Evolutionary conservation across 768 basidiomycete genomes (phyloP), one percentile per base, ranked within the genome.

Genomic region (Phylloporus sp.): DNA sequence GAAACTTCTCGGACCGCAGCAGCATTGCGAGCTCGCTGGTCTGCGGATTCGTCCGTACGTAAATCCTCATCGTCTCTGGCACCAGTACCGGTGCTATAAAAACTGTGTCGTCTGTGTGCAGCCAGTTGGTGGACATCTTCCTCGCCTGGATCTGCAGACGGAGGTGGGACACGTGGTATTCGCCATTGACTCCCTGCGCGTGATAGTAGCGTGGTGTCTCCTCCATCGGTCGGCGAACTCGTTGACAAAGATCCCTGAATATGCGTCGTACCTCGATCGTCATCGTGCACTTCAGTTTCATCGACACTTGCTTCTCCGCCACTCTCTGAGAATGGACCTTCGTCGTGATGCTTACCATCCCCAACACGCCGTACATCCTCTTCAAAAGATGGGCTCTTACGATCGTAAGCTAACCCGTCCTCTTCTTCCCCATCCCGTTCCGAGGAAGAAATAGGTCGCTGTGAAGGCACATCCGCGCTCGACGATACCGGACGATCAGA

Each of bases 1-100:
- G 78, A 78, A 1, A 90, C 75, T 63, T 86, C 86, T 16, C 81
- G 76, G 5, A 85, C 85, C 24, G 83, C 86, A 16, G 86, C 87
- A 2, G 79, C 81, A 57, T 84, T 80, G 26, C 80, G 73, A n/a
- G 72, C 73, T 4, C 65, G 70, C 56, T 85, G 84, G 11, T 83
- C 78, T 8, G 77, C 73, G 5, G 49, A 53, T 50, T 62, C 60
- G 6, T 53, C 57, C 12, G 52, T 58, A n/a, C 35, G 45, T 20
- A n/a, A 28, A 28, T 76, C 61, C 0, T 75, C 59, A 0, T 76
- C 59, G 5, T 59, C 59, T 18, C 56, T 53, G 20, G n/a, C 29
- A 42, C 39, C 44, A 11, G 39, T 28, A 22, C 39, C 45, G 36
- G 42, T 32, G 12, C 45, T 43, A 6, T 52, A 47, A 20, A 50